Evolutionary conservation across 1,284 basidiomycete genomes (phyloP), one percentile per base, ranked within the genome.

Genomic region (Pseudozyma thailandica): DNA sequence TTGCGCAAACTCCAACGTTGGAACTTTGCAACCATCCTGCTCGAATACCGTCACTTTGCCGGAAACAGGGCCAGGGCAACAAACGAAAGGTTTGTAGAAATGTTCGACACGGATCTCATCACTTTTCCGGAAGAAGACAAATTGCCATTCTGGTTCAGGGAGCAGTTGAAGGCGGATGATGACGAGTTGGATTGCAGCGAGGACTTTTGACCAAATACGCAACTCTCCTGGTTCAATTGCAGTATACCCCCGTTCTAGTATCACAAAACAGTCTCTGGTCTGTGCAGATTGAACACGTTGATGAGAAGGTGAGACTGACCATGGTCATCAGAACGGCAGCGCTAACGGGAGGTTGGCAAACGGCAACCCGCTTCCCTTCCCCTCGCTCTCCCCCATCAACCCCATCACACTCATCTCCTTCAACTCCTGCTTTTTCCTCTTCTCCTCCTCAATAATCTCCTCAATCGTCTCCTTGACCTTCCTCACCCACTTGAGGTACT

Each of bases 11-110:
- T 82, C 27, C 76, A 80, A 45, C 33, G 78, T 7, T 78, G 79
- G 75, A 81, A 82, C 58, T 78, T 82, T 26, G 74, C 75, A 0
- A 78, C 74, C 26, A 82, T 82, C 42, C 47, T 81, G 4, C 53
- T 79, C 10, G 80, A 81, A 64, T 82, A 82, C 27, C 60, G 78
- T 4, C 56, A 65, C 23, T 81, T 81, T 70, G 79, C 80, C 3
- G 80, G 78, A 0, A 71, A 71, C 16, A 50, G 74, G 3, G 60
- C 79, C 3, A 62, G 79, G 18, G 71, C 74, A 10, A 66, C 76
- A 1, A 78, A 80, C 45, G 80, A 82, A 49, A 43, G 79, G 10
- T 81, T 82, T 54, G 72, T 82, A 42, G 80, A 82, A 47, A 79
- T 78, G 75, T 82, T 81, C 50, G 80, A 82, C 50, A 74, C 77